Evolutionary conservation across 495 filamentous ascomycete genomes (phyloP), one percentile per base, ranked within the genome.

Genomic region (Aspergillus mulundensis): DNA sequence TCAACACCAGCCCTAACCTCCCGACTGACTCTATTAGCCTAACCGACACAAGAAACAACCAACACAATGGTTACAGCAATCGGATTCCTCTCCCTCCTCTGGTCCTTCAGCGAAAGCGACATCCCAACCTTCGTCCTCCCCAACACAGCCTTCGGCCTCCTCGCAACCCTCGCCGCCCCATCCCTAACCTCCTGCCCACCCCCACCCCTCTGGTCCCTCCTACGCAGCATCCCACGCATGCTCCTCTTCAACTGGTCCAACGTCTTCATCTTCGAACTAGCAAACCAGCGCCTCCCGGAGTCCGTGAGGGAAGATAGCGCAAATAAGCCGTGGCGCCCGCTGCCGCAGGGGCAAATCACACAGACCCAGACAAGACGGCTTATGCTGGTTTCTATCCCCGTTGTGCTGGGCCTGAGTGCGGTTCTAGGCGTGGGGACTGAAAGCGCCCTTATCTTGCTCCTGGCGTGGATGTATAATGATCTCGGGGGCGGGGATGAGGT

Each of bases 281-380:
- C 25, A 3, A 84, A 84, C 63, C 80, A 84, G 57, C 71, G 78
- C 7, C 67, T 60, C 12, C 68, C 70, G 0, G 55, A 66, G 18
- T 79, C 79, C 3, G 59, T 81, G n/a, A 43, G 60, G 0, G 82
- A 84, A 62, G 81, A 84, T 54, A 12, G 36, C 0, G 57, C 81
- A 59, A 87, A 87, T 68, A 87, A 85, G 63, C 77, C 78, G 3
- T 85, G 81, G 79, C 72, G 83, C 1, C 77, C 79, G 0, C 66
- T 86, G 3, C 80, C 79, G 0, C 59, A 64, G 0, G 62, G 68
- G 1, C 67, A 70, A 10, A 61, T 84, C 12, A 74, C 69, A 8
- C 38, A 60, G 0, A 60, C 59, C 0, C 65, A 78, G 32, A 69
- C 78, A 5, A 66, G 70, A 24, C 55, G 59, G 3, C 38, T 70